These are phyloP conservation scores for Pulveroboletus sp. DNA, from an alignment of 768 basidiomycete genomes.

Conservation along the genomic window DNA sequence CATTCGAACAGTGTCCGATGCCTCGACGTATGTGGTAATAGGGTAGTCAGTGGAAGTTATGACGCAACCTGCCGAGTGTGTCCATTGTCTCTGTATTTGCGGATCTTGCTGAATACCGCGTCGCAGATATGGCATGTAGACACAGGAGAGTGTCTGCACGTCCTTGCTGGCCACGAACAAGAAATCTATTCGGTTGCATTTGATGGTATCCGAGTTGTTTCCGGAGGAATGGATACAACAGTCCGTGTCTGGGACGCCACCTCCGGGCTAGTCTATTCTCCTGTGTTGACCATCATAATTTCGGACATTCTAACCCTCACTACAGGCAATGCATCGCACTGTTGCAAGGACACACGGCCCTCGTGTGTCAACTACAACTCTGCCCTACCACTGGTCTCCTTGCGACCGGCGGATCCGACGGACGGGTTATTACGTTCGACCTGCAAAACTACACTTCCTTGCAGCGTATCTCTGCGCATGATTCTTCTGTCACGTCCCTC, in stretches of 20 bases:
- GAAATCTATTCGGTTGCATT: constrained; percentile 92
- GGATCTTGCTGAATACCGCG: neutral
- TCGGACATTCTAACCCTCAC: neutral
- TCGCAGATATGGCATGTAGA: constrained; percentile 86
- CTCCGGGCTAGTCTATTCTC: constrained; percentile 60
- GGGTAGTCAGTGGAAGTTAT: constrained; percentile 89
- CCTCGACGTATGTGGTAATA: constrained; percentile 80
- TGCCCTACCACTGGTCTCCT: constrained; percentile 51
- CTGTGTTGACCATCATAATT: neutral
- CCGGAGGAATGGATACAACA: constrained; percentile 90
- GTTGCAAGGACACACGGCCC: constrained; percentile 85
- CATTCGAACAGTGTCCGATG: constrained; percentile 82
- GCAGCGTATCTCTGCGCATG: constrained; percentile 82
- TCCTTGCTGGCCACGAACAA: constrained; percentile 77
- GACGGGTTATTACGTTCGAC: constrained; percentile 72
- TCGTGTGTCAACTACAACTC: constrained; percentile 88
- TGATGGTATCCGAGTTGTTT: constrained; percentile 75
- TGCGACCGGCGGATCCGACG: constrained; percentile 85
- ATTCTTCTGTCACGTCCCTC: constrained; percentile 78
- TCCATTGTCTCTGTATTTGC: constrained; percentile 1
- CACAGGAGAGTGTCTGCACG: constrained; percentile 80
- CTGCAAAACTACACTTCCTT: constrained; percentile 41
- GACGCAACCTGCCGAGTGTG: constrained; percentile 80
- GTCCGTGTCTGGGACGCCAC: constrained; percentile 86
- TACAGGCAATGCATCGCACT: constrained; percentile 74